Percentiles rank a stretch among this genome's conserved stretches.
Conservation (phyloP, 2,329 filamentous ascomycete genomes). For the Anisogramma anomala region DNA sequence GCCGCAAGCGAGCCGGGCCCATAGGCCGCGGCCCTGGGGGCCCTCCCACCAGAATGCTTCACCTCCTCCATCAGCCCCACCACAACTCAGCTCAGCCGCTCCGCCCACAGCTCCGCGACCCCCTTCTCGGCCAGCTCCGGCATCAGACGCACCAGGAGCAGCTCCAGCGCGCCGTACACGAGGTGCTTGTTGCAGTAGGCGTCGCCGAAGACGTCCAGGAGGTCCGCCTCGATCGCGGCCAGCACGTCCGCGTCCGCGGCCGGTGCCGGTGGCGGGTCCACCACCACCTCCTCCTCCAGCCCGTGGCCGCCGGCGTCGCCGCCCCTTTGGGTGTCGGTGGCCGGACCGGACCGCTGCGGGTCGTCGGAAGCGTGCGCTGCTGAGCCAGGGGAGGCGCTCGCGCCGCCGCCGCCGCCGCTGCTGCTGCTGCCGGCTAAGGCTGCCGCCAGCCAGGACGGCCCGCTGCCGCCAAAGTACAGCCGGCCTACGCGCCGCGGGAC, state of each 20-base stretch:
- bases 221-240: constrained; percentile 47
- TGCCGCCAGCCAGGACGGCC: constrained; percentile 15
- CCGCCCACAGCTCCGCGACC: constrained; percentile 60
- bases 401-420: too few relatives aligned
- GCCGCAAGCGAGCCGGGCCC: too few relatives aligned
- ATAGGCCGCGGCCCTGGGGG: too few relatives aligned
- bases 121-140: constrained; percentile 70
- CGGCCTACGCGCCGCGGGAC: constrained; percentile 36
- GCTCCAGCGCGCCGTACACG: constrained; percentile 69
- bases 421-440: not conserved
- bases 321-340: constrained; percentile 15
- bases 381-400: not conserved
- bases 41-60: too few relatives aligned
- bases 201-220: constrained; percentile 68
- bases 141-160: constrained; percentile 68
- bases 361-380: not conserved
- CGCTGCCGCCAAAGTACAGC: constrained; percentile 38
- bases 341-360: constrained; percentile 16
- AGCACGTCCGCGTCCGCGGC: constrained; percentile 36
- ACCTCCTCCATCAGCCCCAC: too few relatives aligned
- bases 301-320: constrained; percentile 1
- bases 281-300: too few relatives aligned
- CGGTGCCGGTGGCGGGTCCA: constrained; percentile 2
- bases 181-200: constrained; percentile 88
- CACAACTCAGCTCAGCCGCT: constrained; percentile 40